Percentiles rank a stretch among this genome's conserved stretches.
These are phyloP conservation scores for Sugiyamaella boreocaroliniensis DNA, from an alignment of 805 yeast species.

Conservation along the genomic window DNA sequence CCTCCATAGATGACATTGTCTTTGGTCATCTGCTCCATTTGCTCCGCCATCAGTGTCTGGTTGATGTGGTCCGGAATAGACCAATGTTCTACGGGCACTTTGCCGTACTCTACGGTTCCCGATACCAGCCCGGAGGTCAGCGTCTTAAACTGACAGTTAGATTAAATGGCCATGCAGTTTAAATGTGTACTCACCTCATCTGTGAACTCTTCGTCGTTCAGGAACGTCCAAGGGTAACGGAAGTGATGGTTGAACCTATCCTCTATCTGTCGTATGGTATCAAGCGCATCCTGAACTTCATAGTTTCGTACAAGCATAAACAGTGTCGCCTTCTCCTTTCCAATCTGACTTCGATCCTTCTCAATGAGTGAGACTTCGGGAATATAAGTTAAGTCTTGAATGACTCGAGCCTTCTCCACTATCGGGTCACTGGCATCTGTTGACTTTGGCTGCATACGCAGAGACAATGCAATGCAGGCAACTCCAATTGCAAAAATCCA, in stretches of 20 bases:
- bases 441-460: too few species aligned
- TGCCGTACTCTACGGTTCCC: slow-evolving; percentile 72
- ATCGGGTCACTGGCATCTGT: too few species aligned
- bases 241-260: slow-evolving; percentile 79
- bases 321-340: slow-evolving; percentile 74
- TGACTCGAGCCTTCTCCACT: not conserved
- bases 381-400: slow-evolving; percentile 14
- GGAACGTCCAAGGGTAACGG: slow-evolving; percentile 91
- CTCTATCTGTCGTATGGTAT: slow-evolving; percentile 77
- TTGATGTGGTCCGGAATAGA: slow-evolving; percentile 68
- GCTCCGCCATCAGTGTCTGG: slow-evolving; percentile 43
- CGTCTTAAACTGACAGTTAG: slow-evolving; percentile 42
- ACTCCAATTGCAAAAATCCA: not conserved
- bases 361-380: slow-evolving; percentile 13
- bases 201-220: slow-evolving; percentile 78
- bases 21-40: slow-evolving; percentile 38
- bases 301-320: slow-evolving; percentile 81
- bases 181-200: slow-evolving; percentile 40
- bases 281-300: slow-evolving; percentile 68
- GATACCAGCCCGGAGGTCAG: slow-evolving; percentile 62
- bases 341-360: slow-evolving; percentile 34
- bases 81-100: slow-evolving; percentile 82
- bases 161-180: not conserved
- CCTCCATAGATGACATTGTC: slow-evolving; percentile 56
- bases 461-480: not conserved